Base-by-base conservation (phyloP, 1,139 yeast species). In the Blastobotrys aristatus region DNA sequence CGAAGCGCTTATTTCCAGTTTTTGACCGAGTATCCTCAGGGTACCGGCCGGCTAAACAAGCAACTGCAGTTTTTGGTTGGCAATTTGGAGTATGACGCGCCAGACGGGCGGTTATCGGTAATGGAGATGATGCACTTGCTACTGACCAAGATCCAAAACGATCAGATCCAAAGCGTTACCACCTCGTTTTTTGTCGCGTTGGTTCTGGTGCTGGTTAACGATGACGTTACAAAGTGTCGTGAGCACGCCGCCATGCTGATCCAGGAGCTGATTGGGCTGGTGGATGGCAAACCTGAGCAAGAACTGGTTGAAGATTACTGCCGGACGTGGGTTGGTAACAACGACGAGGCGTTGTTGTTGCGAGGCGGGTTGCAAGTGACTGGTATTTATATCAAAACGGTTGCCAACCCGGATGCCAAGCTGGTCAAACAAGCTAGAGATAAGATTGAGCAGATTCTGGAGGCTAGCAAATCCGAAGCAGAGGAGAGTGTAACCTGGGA, bases 1-100 rank as follows among this genome's bases (percentile, higher is more conserved):
- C 77, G 97, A 65, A 77, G 87, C 54, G 81, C 86, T 1, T 94
- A 81, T 64, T 85, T 81, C 65, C 92, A 83, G 60, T 94, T 92
- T 59, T 69, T 92, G 59, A 85, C 90, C 83, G 96, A 89, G 59
- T 92, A 87, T 60, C 97, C 95, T 58, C 97, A 92, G 68, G 90
- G 97, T 29, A 77, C 82, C 60, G 90, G 94, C 4, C 79, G 89
- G 55, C 67, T 92, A 46, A 94, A 86, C 56, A 86, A 83, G 58
- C 95, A 87, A 58, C 82, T 90, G 66, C 81, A 83, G 54, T 82
- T 84, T 60, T 73, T 92, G 66, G 84, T 90, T n/a, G 80, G 79
- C 53, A 92, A 94, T 63, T 71, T 94, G 60, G 76, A 81, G 24
- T 94, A 94, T 62, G 92, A 95, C 13, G 82, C 96, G 4, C 84